Base-by-base conservation (phyloP, 2,329 filamentous ascomycete genomes). In the Colletotrichum chlorophyti region DNA sequence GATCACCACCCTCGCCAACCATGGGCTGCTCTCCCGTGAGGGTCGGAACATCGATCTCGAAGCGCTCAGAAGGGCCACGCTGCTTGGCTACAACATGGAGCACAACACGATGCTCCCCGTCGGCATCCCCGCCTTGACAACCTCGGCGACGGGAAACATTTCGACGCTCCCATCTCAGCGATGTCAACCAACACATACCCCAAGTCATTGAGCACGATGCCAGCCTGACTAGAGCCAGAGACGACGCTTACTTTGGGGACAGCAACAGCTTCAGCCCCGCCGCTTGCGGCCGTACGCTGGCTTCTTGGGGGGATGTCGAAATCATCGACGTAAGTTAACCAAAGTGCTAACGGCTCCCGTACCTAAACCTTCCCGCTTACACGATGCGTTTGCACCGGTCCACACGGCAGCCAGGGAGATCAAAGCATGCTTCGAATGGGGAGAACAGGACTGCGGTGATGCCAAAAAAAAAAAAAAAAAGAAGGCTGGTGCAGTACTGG, bases 161-260 rank as follows among this genome's bases (percentile, higher is more conserved):
- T 48, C 61, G 2, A 68, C 66, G n/a, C 1, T 65, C 70, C 10
- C 65, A 71, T 58, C 51, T 71, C 2, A 65, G 66, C 37, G 69
- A 71, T 27, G 46, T 70, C 4, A 52, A 62, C 26, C 62, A 64
- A n/a, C 67, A 69, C 42, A 31, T 35, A 52, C 7, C 53, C 63
- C 15, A 60, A 67, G 66, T 70, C 9, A 70, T 72, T 48, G 71
- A 73, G 53, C 69, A 72, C 52, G 70, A 73, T 54, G 69, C 68
- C 31, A 68, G 65, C 27, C 54, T 72, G 2, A 68, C 61, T 46
- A 64, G 71, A 29, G 62, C 61, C 48, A 64, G 71, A 29, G 62
- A 65, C 38, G 70, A 73, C 52, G 32, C 63, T 26, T 59, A 61
- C 55, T 67, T 66, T 26, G 69, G 69, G 24, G 65, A 71, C 59